These are phyloP conservation scores for Candolleomyces aberdarensis DNA, from an alignment of 768 basidiomycete species.

Conservation along the genomic window DNA sequence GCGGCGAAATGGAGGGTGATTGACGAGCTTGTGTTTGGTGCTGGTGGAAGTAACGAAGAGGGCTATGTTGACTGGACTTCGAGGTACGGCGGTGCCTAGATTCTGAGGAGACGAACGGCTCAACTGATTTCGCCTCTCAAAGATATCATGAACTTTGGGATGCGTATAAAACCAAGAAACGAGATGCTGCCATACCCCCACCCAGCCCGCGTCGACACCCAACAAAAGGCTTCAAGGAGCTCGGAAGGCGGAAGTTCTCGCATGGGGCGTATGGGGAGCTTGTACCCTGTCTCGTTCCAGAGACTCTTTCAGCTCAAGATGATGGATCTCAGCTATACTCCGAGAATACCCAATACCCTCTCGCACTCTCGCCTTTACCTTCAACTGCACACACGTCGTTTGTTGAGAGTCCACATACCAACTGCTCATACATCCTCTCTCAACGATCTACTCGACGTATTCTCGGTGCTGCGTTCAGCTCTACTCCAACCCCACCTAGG, in stretches of 20 bases:
- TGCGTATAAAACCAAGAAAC: not conserved
- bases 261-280: slow-evolving; percentile 36
- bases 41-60: not conserved
- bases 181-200: slow-evolving; percentile 15
- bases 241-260: slow-evolving; percentile 25
- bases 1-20: slow-evolving; percentile 36
- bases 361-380: not conserved
- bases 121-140: not conserved
- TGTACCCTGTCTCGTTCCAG: slow-evolving; percentile 29
- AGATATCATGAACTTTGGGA: slow-evolving; percentile 4
- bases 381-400: too few relatives aligned
- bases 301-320: not conserved
- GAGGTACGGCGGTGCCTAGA: slow-evolving; percentile 17
- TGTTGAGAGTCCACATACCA: not conserved
- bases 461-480: not conserved
- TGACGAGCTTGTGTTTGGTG: slow-evolving; percentile 28
- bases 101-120: too few relatives aligned
- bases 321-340: not conserved
- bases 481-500: slow-evolving; percentile 1
- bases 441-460: not conserved
- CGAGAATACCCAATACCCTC: not conserved
- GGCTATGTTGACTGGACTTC: slow-evolving; percentile 34
- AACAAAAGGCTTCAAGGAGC: slow-evolving; percentile 15
- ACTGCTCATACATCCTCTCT: not conserved
- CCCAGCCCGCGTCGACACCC: slow-evolving; percentile 21